Evolutionary conservation across 2,329 filamentous ascomycete genomes (phyloP).

Genomic region (Beauveria sp.): DNA sequence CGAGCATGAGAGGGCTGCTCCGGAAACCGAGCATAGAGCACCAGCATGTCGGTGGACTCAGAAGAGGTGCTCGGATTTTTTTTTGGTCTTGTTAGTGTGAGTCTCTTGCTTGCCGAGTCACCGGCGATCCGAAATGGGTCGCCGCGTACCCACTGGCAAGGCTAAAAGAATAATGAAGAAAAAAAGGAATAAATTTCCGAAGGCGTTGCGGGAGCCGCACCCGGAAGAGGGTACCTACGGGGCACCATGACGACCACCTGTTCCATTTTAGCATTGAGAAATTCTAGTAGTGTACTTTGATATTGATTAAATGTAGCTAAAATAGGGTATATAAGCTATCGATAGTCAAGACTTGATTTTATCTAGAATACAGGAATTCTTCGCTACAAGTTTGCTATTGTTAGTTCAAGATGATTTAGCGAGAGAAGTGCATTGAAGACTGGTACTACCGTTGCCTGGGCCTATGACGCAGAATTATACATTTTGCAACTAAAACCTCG

Average conservation of each 20-base stretch:
- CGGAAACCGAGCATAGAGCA: neutral
- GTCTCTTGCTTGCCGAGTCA: constrained; percentile 3
- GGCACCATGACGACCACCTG: neutral
- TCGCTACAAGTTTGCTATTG: too few relatives aligned
- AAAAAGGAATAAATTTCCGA: neutral
- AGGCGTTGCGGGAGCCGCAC: neutral
- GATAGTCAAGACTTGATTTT: accelerated
- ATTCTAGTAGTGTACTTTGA: too few relatives aligned
- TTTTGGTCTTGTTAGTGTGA: neutral
- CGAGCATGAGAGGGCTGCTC: neutral
- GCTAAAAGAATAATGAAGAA: neutral
- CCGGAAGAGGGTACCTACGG: neutral
- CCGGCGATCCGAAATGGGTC: constrained; percentile 4
- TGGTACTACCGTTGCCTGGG: too few relatives aligned
- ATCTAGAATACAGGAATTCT: too few relatives aligned
- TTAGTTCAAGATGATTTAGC: too few relatives aligned
- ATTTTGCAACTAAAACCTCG: too few relatives aligned
- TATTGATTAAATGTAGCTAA: too few relatives aligned
- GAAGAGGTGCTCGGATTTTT: neutral
- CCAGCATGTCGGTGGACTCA: neutral
- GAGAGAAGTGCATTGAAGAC: too few relatives aligned
- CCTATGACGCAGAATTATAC: too few relatives aligned
- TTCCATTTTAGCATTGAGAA: too few relatives aligned
- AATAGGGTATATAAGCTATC: too few relatives aligned
- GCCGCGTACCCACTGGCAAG: constrained; percentile 1